A percentile compares a stretch with the other conserved stretches of the same genome.
Evolutionary conservation across 169 alveolate species (phyloP).

Genomic region (Plasmodium coatneyi): DNA sequence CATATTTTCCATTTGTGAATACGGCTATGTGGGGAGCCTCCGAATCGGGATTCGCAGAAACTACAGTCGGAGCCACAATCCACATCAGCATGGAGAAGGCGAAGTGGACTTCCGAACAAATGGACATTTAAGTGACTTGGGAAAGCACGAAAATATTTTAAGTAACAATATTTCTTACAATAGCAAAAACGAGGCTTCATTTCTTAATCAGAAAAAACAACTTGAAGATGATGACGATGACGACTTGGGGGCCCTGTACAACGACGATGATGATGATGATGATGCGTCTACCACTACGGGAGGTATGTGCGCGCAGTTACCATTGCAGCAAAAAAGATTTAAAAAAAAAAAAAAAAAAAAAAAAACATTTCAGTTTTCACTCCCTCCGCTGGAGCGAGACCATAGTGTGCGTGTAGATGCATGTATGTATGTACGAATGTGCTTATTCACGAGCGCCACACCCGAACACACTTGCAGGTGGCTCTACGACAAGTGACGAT

Average conservation of each 20-base stretch:
- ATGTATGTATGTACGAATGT: neutral
- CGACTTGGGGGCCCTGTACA: neutral
- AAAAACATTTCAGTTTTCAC: neutral
- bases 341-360: neutral
- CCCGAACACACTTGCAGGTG: neutral
- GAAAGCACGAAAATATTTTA: conserved; percentile 5
- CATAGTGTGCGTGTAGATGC: neutral
- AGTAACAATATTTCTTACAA: neutral
- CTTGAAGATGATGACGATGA: conserved; percentile 9
- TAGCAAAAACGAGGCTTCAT: conserved; percentile 4
- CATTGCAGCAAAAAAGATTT: neutral
- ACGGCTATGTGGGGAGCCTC: neutral
- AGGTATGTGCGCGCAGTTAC: neutral
- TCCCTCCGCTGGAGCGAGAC: neutral
- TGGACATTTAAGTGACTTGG: conserved; percentile 6
- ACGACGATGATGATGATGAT: conserved; percentile 18
- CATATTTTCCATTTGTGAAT: conserved; percentile 9
- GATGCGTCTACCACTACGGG: conserved; percentile 66
- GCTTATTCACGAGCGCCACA: neutral
- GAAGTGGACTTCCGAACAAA: neutral
- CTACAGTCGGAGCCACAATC: neutral
- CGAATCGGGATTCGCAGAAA: neutral
- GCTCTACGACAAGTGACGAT: neutral
- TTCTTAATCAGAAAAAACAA: conserved; percentile 9
- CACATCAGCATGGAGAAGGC: neutral